Evolutionary conservation across 495 filamentous ascomycete species (phyloP).

Genomic region (Penicillium herquei): DNA sequence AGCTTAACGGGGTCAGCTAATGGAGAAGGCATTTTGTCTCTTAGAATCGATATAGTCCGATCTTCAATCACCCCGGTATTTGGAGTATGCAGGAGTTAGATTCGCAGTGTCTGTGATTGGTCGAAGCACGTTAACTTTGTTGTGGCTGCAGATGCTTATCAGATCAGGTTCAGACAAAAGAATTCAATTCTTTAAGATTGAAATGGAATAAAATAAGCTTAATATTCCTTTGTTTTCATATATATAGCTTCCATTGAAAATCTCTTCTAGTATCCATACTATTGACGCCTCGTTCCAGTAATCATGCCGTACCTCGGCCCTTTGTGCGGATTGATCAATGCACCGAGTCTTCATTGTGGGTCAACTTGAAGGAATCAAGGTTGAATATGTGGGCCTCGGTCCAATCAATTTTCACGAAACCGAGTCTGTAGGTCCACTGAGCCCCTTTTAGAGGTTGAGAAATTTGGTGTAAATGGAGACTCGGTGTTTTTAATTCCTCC

Average conservation of each 20-base stretch:
- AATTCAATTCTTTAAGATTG: too few species aligned
- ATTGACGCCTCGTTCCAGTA: too few species aligned
- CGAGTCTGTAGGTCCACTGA: neutral
- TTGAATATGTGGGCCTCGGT: neutral
- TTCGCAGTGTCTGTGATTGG: neutral
- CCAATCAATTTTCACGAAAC: neutral
- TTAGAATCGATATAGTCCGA: too few species aligned
- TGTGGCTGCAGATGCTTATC: too few species aligned
- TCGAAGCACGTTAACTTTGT: too few species aligned
- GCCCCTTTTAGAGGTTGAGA: neutral
- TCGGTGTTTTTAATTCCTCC: neutral
- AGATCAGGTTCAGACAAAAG: too few species aligned
- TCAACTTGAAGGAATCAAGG: too few species aligned
- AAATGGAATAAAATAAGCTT: too few species aligned
- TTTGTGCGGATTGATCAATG: conserved; percentile 24
- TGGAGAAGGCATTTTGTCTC: conserved; percentile 27
- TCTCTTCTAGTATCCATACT: too few species aligned
- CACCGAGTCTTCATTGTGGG: conserved; percentile 10
- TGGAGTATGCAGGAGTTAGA: neutral
- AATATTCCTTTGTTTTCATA: too few species aligned
- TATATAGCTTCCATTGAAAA: too few species aligned
- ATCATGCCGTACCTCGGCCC: neutral
- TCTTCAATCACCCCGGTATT: neutral
- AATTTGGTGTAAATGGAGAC: neutral
- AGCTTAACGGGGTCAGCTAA: conserved; percentile 45